phyloP scores from a whole-genome alignment of 1,139 yeast species.

The Scheffersomyces quercinus region DNA sequence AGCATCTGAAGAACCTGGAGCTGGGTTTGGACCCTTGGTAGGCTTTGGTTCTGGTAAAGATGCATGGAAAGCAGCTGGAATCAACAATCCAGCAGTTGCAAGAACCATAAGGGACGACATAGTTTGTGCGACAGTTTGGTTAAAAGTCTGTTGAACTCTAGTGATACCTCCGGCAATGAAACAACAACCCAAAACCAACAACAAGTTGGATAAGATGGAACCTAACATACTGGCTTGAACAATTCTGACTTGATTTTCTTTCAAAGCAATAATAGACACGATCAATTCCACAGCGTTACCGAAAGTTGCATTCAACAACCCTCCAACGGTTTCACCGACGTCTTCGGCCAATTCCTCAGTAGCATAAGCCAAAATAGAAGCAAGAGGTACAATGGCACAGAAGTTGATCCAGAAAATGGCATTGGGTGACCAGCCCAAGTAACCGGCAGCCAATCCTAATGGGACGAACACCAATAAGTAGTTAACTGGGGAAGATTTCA shows the following conservation, averaged over 20 bases:
- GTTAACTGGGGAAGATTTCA: slow-evolving; percentile 75
- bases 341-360: slow-evolving; percentile 89
- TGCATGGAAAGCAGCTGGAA: slow-evolving; percentile 96
- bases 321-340: slow-evolving; percentile 89
- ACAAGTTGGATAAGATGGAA: slow-evolving; percentile 80
- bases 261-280: slow-evolving; percentile 87
- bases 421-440: slow-evolving; percentile 55
- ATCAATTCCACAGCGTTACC: slow-evolving; percentile 91
- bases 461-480: slow-evolving; percentile 81
- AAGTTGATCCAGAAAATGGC: slow-evolving; percentile 75
- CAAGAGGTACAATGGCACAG: slow-evolving; percentile 88
- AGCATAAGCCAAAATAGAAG: slow-evolving; percentile 84
- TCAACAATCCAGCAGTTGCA: slow-evolving; percentile 81
- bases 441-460: slow-evolving; percentile 76
- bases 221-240: slow-evolving; percentile 98
- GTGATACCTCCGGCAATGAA: slow-evolving; percentile 91
- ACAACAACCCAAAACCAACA: slow-evolving; percentile 93
- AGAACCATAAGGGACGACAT: slow-evolving; percentile 93
- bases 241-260: slow-evolving; percentile 82
- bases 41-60: slow-evolving; percentile 55
- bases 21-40: slow-evolving; percentile 39
- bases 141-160: slow-evolving; percentile 82
- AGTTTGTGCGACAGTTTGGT: slow-evolving; percentile 96
- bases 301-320: slow-evolving; percentile 90
- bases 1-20: slow-evolving; percentile 40